Evolutionary conservation across 2,329 filamentous ascomycete species (phyloP).

Genomic region (Catunica adiposa): DNA sequence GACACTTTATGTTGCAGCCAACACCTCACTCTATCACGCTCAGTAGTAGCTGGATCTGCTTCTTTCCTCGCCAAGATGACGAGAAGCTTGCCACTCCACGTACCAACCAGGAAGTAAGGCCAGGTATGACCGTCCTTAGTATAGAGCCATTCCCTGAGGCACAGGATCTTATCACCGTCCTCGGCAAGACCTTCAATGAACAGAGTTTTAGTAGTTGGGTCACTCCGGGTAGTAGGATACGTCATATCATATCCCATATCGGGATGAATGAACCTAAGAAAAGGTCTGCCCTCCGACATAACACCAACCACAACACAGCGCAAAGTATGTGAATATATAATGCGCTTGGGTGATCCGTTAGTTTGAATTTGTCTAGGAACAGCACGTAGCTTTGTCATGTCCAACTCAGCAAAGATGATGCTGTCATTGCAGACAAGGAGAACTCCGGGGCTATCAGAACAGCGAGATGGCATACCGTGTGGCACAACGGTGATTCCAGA

Average conservation of each 20-base stretch:
- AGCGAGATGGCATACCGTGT: neutral
- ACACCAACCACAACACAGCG: constrained; percentile 39
- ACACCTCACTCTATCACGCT: constrained; percentile 29
- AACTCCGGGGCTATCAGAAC: constrained; percentile 2
- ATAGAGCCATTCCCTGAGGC: constrained; percentile 48
- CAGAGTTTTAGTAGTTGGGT: constrained; percentile 22
- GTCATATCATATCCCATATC: constrained; percentile 37
- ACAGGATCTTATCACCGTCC: constrained; percentile 39
- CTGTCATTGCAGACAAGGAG: constrained; percentile 33
- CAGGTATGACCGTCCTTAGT: constrained; percentile 40
- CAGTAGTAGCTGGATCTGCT: constrained; percentile 7
- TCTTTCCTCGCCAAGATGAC: constrained; percentile 29
- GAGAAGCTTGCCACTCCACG: constrained; percentile 36
- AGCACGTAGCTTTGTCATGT: constrained; percentile 26
- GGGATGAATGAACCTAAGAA: constrained; percentile 39
- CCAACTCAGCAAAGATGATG: constrained; percentile 37
- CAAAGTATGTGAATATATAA: constrained; percentile 38
- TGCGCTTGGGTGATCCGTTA: constrained; percentile 30
- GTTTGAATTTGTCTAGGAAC: constrained; percentile 35
- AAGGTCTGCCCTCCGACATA: constrained; percentile 26
- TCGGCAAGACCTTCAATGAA: constrained; percentile 42
- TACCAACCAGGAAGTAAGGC: constrained; percentile 45
- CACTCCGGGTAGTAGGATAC: constrained; percentile 26
- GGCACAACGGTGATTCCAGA: constrained; percentile 7
- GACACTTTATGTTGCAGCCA: constrained; percentile 36